phyloP scores from a whole-genome alignment of 78 protist species.

The Cavenderia fasciculata region DNA sequence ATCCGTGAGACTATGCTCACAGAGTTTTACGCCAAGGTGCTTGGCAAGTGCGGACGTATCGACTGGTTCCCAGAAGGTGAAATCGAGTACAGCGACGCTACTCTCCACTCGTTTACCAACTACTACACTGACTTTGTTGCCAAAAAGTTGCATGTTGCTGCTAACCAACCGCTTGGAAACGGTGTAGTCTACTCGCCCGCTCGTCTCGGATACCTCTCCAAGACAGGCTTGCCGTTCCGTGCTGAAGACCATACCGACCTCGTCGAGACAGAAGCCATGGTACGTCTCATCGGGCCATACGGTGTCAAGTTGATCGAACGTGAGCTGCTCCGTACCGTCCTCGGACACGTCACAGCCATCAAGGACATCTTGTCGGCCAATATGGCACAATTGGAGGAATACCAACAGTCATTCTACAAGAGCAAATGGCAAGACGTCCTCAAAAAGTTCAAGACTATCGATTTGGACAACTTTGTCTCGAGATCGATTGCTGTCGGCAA shows the following conservation, averaged over 20 bases:
- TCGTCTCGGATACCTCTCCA: constrained; percentile 46
- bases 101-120: constrained; percentile 22
- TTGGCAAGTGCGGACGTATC: constrained; percentile 71
- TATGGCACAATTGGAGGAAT: constrained; percentile 32
- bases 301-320: constrained; percentile 76
- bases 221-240: constrained; percentile 62
- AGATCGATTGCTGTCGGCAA: constrained; percentile 72
- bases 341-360: background rate
- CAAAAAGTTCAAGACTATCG: constrained; percentile 51
- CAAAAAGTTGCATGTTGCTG: constrained; percentile 5
- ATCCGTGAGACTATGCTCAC: constrained; percentile 71
- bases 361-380: constrained; percentile 58
- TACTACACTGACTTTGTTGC: constrained; percentile 35
- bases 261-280: constrained; percentile 62
- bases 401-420: constrained; percentile 3
- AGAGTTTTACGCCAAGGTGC: constrained; percentile 71
- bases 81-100: constrained; percentile 39
- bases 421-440: constrained; percentile 30
- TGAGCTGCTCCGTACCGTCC: constrained; percentile 46
- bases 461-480: constrained; percentile 47
- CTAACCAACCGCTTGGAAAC: background rate
- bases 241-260: constrained; percentile 73
- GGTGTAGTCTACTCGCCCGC: constrained; percentile 75
- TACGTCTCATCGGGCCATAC: constrained; percentile 77
- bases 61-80: constrained; percentile 84